These are phyloP conservation scores for Penicillium fuscoglaucum DNA, from an alignment of 2,329 filamentous ascomycete genomes.

Conservation along the genomic window DNA sequence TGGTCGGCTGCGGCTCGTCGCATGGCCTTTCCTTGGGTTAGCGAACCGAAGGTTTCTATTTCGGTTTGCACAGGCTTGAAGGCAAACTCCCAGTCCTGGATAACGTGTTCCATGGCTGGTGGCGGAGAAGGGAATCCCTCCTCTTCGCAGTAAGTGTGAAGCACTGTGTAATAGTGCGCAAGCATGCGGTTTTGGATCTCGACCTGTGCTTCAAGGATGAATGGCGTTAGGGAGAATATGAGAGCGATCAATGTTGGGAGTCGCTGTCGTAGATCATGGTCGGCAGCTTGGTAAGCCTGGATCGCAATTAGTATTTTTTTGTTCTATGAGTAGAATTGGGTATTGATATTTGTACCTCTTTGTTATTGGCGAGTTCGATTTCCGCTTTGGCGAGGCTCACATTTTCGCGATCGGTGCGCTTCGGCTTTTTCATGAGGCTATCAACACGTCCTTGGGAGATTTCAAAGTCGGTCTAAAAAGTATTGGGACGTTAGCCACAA, in stretches of 20 bases:
- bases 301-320: not conserved
- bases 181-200: conserved; percentile 76
- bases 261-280: conserved; percentile 69
- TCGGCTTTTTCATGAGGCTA: conserved; percentile 67
- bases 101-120: conserved; percentile 69
- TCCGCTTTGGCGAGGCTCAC: conserved; percentile 69
- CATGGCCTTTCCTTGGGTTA: conserved; percentile 67
- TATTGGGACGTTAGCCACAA: not conserved
- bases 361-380: conserved; percentile 64
- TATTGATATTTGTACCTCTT: conserved; percentile 53
- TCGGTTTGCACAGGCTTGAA: conserved; percentile 66
- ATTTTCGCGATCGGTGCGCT: conserved; percentile 72
- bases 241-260: conserved; percentile 71
- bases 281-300: conserved; percentile 71
- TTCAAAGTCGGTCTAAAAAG: conserved; percentile 69
- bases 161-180: conserved; percentile 73
- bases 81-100: conserved; percentile 63
- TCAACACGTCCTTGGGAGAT: conserved; percentile 71
- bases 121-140: conserved; percentile 69
- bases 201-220: conserved; percentile 68
- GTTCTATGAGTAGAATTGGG: not conserved
- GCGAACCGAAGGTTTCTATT: conserved; percentile 63
- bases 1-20: conserved; percentile 53
- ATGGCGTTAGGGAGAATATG: conserved; percentile 71
- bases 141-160: conserved; percentile 71